These are phyloP conservation scores for Pilobolus umbonatus DNA, from an alignment of 192 early-diverging fungal genomes.

Conservation along the genomic window DNA sequence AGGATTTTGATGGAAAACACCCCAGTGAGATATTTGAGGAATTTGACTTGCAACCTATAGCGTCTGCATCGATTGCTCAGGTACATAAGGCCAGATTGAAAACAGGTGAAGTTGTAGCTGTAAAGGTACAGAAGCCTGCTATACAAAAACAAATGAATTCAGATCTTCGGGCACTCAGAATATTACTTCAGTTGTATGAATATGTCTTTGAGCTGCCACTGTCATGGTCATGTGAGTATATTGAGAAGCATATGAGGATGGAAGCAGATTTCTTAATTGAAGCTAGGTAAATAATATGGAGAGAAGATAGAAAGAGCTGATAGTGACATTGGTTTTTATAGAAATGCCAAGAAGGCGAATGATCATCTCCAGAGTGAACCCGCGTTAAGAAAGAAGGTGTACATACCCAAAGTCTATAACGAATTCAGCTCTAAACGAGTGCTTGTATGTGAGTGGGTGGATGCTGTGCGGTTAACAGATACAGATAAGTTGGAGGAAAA, in stretches of 20 bases:
- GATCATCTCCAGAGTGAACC: slow-evolving; percentile 46
- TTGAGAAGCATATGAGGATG: slow-evolving; percentile 63
- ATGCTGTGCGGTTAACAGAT: slow-evolving; percentile 71
- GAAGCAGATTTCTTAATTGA: slow-evolving; percentile 92
- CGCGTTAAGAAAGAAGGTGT: slow-evolving; percentile 44
- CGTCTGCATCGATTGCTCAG: slow-evolving; percentile 91
- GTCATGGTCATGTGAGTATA: slow-evolving; percentile 72
- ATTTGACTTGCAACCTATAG: slow-evolving; percentile 68
- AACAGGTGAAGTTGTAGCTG: slow-evolving; percentile 71
- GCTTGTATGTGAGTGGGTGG: slow-evolving; percentile 87
- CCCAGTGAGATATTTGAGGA: slow-evolving; percentile 63
- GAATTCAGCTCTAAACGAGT: slow-evolving; percentile 64
- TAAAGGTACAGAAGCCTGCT: slow-evolving; percentile 93
- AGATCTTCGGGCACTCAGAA: slow-evolving; percentile 69
- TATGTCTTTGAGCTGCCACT: slow-evolving; percentile 78
- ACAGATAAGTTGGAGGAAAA: slow-evolving; percentile 40
- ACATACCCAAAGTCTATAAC: slow-evolving; percentile 78
- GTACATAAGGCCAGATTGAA: slow-evolving; percentile 78
- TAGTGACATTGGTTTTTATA: neutral
- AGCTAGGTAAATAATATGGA: slow-evolving; percentile 33
- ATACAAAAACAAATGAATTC: slow-evolving; percentile 78
- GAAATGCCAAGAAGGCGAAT: slow-evolving; percentile 65
- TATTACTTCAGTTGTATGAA: slow-evolving; percentile 63
- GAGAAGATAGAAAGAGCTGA: neutral
- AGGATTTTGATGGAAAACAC: slow-evolving; percentile 54